These are phyloP conservation scores for Amanita pseudoporphyria DNA, from an alignment of 768 basidiomycete genomes.

Conservation along the genomic window DNA sequence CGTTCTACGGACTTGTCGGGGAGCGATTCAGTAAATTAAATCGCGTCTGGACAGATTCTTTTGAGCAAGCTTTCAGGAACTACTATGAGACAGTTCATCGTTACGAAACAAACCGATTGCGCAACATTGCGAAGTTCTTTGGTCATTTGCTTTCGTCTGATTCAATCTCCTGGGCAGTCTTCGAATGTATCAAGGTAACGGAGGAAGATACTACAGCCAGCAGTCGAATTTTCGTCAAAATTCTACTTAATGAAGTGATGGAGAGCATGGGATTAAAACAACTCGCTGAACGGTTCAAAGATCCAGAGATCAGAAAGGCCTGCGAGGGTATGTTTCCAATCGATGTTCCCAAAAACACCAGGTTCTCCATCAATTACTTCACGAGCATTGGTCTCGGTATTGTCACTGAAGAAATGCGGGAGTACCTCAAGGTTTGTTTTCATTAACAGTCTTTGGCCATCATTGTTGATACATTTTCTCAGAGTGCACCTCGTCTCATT, in stretches of 20 bases:
- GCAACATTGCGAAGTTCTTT: constrained; percentile 96
- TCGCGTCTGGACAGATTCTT: constrained; percentile 85
- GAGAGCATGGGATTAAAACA: constrained; percentile 87
- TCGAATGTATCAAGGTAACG: constrained; percentile 84
- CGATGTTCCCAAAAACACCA: constrained; percentile 93
- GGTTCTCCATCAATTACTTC: constrained; percentile 97
- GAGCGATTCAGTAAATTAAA: constrained; percentile 97
- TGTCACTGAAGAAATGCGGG: constrained; percentile 94
- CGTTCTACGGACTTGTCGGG: constrained; percentile 93
- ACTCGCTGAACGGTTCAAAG: constrained; percentile 84
- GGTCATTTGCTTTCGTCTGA: constrained; percentile 86
- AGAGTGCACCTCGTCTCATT: constrained; percentile 90
- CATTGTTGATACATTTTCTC: not conserved
- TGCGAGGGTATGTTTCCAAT: constrained; percentile 89
- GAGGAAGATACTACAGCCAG: constrained; percentile 97
- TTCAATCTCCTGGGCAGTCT: constrained; percentile 79
- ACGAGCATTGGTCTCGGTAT: constrained; percentile 88
- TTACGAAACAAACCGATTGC: constrained; percentile 96
- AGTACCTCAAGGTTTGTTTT: constrained; percentile 74
- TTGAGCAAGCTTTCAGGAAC: constrained; percentile 77
- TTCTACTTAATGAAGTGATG: constrained; percentile 91
- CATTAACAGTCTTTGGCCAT: not conserved
- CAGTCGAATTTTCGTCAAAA: constrained; percentile 95
- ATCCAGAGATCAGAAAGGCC: constrained; percentile 65
- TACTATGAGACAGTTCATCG: constrained; percentile 98